Evolutionary conservation across 768 basidiomycete genomes (phyloP).

Genomic region (Mycena metata): DNA sequence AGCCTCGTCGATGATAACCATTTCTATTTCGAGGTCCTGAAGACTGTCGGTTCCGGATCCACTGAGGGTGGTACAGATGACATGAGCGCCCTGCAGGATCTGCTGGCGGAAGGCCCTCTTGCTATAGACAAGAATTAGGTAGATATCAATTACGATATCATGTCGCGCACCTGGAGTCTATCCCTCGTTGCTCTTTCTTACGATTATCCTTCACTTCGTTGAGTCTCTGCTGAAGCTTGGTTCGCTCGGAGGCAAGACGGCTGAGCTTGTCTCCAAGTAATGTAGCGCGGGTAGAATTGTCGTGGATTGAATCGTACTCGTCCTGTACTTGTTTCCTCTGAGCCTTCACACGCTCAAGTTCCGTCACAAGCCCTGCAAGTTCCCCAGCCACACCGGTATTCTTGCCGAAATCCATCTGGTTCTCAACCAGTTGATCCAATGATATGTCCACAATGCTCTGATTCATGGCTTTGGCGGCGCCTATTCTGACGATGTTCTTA

Average conservation of each 20-base stretch:
- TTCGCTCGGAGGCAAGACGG: constrained; percentile 73
- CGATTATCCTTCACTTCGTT: constrained; percentile 87
- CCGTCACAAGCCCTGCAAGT: constrained; percentile 69
- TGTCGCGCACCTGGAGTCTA: constrained; percentile 68
- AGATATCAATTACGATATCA: neutral
- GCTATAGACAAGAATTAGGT: constrained; percentile 42
- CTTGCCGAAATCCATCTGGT: constrained; percentile 69
- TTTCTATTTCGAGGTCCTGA: constrained; percentile 89
- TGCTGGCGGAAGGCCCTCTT: constrained; percentile 80
- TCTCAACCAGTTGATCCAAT: constrained; percentile 88
- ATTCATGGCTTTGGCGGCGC: constrained; percentile 81
- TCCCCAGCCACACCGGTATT: constrained; percentile 65
- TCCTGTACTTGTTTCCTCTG: constrained; percentile 68
- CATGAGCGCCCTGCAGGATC: constrained; percentile 89
- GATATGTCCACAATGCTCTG: constrained; percentile 87
- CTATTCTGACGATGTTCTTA: constrained; percentile 92
- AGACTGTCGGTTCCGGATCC: constrained; percentile 93
- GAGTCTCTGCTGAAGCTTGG: constrained; percentile 73
- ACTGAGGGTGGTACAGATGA: constrained; percentile 94
- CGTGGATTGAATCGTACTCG: constrained; percentile 69
- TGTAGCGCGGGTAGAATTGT: constrained; percentile 66
- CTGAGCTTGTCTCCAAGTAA: constrained; percentile 80
- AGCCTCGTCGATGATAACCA: constrained; percentile 98
- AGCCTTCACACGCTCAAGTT: constrained; percentile 78
- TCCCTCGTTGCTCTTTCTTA: constrained; percentile 82